Base-by-base conservation (phyloP, 768 basidiomycete species). In the Suillus occidentalis region DNA sequence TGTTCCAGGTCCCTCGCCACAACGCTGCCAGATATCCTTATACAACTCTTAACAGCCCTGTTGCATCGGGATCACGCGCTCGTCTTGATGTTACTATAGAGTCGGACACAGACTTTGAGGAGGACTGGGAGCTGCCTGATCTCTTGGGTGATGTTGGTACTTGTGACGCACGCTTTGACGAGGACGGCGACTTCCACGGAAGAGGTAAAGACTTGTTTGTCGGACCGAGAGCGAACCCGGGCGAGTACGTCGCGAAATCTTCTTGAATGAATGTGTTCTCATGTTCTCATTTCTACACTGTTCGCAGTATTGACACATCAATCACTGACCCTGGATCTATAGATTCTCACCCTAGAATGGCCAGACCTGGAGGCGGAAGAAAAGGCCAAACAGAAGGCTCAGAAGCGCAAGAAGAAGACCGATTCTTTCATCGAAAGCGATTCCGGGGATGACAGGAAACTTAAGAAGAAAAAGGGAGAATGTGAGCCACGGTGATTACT, bases 291-390 rank as follows among this genome's bases (percentile, higher is more conserved):
- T 42, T 42, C 39, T 63, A 18, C 65, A 63, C 52, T 55, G 22
- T 47, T 49, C 13, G 34, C 39, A 58, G 87, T 65, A 83, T 88
- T 60, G 78, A 84, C 55, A 79, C 55, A 43, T n/a, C 25, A 47
- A 4, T 42, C 37, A 13, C 36, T 64, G 55, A 65, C 52, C 20
- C 22, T 43, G 8, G 25, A 7, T 47, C 43, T 53, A 13, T 63
- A 87, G 86, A 88, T 86, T 0, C 81, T 88, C 75, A 79, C 85
- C 9, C 65, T 76, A 18, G 85, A 88, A 72, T 88, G 86, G 85
- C 86, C 83, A 0, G 86, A 88, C 66, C 76, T 73, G 18, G 85
- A 85, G 67, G 77, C 73, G 13, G 80, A 85, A 55, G 74, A 76
- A 67, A 82, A 62, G 60, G 55, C 63, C 22, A 72, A 72, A 58